A percentile compares a stretch with the other conserved stretches of the same genome.
Conservation (phyloP, 768 basidiomycete genomes). For the Suillus sp. region DNA sequence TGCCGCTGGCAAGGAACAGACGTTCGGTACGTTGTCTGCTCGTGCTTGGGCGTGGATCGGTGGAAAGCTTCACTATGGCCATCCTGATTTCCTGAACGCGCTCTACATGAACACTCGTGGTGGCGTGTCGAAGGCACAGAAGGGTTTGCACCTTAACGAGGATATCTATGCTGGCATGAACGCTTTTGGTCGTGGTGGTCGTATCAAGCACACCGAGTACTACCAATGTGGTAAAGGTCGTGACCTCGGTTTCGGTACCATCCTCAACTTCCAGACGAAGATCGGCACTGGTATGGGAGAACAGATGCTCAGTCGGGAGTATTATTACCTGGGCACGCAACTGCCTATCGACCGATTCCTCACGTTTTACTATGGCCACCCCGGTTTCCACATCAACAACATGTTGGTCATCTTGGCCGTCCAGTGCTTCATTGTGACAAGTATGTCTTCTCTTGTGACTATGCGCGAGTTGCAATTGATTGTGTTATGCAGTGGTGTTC, state of each 20-base stretch:
- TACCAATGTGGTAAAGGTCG: conserved; percentile 99
- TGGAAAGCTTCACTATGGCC: conserved; percentile 98
- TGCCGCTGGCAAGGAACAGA: conserved; percentile 99
- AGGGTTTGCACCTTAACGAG: conserved; percentile 98
- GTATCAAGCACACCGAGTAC: conserved; percentile 99
- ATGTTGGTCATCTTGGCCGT: conserved; percentile 98
- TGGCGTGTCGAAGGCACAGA: conserved; percentile 98
- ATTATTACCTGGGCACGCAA: conserved; percentile 98
- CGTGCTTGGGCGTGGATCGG: conserved; percentile 96
- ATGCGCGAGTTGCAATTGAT: conserved; percentile 19
- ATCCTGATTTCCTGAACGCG: conserved; percentile 98
- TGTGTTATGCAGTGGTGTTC: conserved; percentile 73
- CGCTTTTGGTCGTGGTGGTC: conserved; percentile 92
- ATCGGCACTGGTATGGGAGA: conserved; percentile 99
- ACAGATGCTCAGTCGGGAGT: conserved; percentile 98
- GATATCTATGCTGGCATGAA: conserved; percentile 99
- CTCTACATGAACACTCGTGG: conserved; percentile 98
- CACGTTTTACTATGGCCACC: conserved; percentile 99
- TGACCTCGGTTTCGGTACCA: conserved; percentile 98
- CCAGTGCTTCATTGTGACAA: conserved; percentile 90
- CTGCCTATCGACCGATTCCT: conserved; percentile 97
- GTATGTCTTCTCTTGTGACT: conserved; percentile 47
- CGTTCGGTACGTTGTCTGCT: conserved; percentile 97
- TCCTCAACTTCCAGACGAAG: conserved; percentile 99
- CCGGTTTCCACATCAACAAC: conserved; percentile 99